phyloP scores from a whole-genome alignment of 2,329 filamentous ascomycete genomes.

The Fusarium tanahbumbuense region DNA sequence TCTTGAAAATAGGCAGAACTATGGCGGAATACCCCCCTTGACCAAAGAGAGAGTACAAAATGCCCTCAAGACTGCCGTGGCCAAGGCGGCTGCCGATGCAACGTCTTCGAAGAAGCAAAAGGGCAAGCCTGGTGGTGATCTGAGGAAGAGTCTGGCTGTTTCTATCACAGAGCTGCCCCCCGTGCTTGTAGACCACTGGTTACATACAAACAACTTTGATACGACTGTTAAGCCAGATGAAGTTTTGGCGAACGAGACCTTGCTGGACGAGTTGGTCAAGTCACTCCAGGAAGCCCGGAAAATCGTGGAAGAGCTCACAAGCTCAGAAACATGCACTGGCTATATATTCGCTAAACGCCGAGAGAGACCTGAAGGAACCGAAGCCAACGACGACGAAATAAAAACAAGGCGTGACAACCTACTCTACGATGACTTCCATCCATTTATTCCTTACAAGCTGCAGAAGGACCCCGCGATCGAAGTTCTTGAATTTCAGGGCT shows the following conservation, averaged over 20 bases:
- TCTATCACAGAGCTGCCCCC: conserved; percentile 92
- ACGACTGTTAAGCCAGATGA: conserved; percentile 73
- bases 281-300: conserved; percentile 77
- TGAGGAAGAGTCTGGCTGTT: conserved; percentile 83
- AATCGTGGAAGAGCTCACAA: conserved; percentile 76
- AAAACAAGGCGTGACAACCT: conserved; percentile 60
- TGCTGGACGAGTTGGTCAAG: conserved; percentile 74
- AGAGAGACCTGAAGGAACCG: conserved; percentile 34
- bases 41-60: conserved; percentile 77
- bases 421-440: conserved; percentile 95
- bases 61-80: conserved; percentile 74
- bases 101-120: conserved; percentile 71
- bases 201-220: conserved; percentile 78
- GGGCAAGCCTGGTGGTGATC: conserved; percentile 77
- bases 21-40: conserved; percentile 76
- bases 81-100: conserved; percentile 64
- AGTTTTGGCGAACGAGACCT: conserved; percentile 72
- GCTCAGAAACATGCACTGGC: conserved; percentile 74
- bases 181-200: conserved; percentile 85
- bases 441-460: conserved; percentile 86
- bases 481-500: conserved; percentile 82
- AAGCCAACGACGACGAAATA: conserved; percentile 51
- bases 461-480: conserved; percentile 72
- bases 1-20: conserved; percentile 86
- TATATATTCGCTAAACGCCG: conserved; percentile 86